phyloP scores from a whole-genome alignment of 257 asterid species.

The Nicotiana tomentosiformis region DNA sequence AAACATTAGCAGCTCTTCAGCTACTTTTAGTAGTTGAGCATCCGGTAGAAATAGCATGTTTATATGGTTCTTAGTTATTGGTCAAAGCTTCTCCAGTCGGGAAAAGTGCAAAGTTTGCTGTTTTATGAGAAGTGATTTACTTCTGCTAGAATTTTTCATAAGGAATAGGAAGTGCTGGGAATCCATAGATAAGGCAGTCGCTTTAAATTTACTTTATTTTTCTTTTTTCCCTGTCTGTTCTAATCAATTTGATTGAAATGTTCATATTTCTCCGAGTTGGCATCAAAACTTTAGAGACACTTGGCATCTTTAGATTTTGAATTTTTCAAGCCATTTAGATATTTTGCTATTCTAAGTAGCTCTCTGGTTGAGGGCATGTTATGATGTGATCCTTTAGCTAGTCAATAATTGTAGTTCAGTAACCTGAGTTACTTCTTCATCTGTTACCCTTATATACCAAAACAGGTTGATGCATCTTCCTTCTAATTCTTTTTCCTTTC shows the following conservation, averaged over 20 bases:
- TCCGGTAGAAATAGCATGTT: neutral
- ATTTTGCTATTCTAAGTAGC: neutral
- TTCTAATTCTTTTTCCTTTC: neutral
- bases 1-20: neutral
- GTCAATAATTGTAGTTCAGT: neutral
- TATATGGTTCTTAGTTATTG: neutral
- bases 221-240: neutral
- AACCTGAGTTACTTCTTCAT: neutral
- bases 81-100: neutral
- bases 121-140: neutral
- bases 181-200: neutral
- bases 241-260: constrained; percentile 2
- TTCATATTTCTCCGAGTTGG: neutral
- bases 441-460: neutral
- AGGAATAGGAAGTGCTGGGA: neutral
- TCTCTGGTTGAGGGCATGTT: neutral
- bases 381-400: neutral
- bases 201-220: neutral
- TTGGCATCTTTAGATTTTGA: neutral
- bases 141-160: neutral
- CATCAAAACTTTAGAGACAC: neutral
- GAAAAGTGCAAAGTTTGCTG: neutral
- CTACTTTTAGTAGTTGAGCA: neutral
- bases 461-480: neutral
- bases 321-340: neutral